phyloP scores from a whole-genome alignment of 768 basidiomycete species.

The Suillus weaverae region DNA sequence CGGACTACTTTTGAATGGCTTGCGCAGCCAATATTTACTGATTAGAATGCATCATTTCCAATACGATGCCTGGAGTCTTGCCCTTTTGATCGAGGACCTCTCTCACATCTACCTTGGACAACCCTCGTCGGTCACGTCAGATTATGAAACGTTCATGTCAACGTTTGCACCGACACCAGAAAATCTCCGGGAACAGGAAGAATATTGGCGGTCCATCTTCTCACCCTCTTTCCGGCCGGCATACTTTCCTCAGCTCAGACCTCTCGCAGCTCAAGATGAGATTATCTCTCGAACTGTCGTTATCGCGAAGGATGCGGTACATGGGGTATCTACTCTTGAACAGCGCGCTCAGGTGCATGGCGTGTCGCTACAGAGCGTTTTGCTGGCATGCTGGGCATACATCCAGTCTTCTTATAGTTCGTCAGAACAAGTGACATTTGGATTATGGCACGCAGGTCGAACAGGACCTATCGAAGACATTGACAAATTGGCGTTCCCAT shows the following conservation, averaged over 20 bases:
- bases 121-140: conserved; percentile 21
- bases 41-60: conserved; percentile 50
- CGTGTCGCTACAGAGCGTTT: conserved; percentile 41
- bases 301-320: conserved; percentile 42
- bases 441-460: conserved; percentile 49
- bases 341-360: conserved; percentile 38
- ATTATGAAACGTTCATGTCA: conserved; percentile 30
- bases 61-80: conserved; percentile 50
- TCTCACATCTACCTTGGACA: conserved; percentile 33
- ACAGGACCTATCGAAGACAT: conserved; percentile 35
- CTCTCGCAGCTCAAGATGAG: neutral
- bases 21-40: conserved; percentile 21
- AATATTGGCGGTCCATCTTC: conserved; percentile 40
- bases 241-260: conserved; percentile 26
- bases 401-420: conserved; percentile 35
- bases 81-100: conserved; percentile 42
- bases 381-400: conserved; percentile 45
- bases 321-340: conserved; percentile 45
- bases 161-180: conserved; percentile 21
- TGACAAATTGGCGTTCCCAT: conserved; percentile 43
- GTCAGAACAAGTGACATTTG: conserved; percentile 36
- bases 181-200: conserved; percentile 21
- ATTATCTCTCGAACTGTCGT: conserved; percentile 14
- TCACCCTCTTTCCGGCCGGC: conserved; percentile 25
- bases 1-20: conserved; percentile 20